phyloP scores from a whole-genome alignment of 306 rosid genomes.

The Pueraria montana region DNA sequence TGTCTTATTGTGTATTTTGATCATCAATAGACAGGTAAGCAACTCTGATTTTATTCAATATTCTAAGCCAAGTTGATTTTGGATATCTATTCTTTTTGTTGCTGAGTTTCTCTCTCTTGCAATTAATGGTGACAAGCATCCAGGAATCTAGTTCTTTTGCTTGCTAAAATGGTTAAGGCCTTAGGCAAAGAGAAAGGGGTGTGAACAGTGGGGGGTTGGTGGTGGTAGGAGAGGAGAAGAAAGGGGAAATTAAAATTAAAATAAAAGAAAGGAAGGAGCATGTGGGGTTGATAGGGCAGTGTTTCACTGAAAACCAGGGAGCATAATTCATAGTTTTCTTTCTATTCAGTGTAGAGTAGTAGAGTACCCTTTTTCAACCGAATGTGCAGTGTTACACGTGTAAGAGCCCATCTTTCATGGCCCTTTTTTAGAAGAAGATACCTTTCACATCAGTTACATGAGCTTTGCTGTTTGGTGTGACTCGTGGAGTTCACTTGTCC shows the following conservation, averaged over 20 bases:
- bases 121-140: conserved; percentile 69
- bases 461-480: conserved; percentile 61
- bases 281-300: conserved; percentile 69
- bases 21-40: conserved; percentile 55
- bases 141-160: conserved; percentile 80
- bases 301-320: conserved; percentile 85
- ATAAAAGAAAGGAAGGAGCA: conserved; percentile 50
- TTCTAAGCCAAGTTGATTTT: conserved; percentile 52
- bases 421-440: conserved; percentile 43
- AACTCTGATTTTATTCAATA: conserved; percentile 51
- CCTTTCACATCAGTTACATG: conserved; percentile 54
- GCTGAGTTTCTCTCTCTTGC: conserved; percentile 46
- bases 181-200: conserved; percentile 44
- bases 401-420: conserved; percentile 54
- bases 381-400: conserved; percentile 64
- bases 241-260: background rate
- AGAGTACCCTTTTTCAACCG: conserved; percentile 49
- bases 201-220: conserved; percentile 47
- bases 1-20: conserved; percentile 14
- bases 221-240: conserved; percentile 44
- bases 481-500: conserved; percentile 50
- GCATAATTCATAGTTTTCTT: conserved; percentile 52
- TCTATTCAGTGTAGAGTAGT: conserved; percentile 43
- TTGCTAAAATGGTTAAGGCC: conserved; percentile 49
- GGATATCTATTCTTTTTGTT: conserved; percentile 57